Evolutionary conservation across 208 protist genomes (phyloP), one percentile per base, ranked within the genome.

Genomic region (Wallacemonas sp.): DNA sequence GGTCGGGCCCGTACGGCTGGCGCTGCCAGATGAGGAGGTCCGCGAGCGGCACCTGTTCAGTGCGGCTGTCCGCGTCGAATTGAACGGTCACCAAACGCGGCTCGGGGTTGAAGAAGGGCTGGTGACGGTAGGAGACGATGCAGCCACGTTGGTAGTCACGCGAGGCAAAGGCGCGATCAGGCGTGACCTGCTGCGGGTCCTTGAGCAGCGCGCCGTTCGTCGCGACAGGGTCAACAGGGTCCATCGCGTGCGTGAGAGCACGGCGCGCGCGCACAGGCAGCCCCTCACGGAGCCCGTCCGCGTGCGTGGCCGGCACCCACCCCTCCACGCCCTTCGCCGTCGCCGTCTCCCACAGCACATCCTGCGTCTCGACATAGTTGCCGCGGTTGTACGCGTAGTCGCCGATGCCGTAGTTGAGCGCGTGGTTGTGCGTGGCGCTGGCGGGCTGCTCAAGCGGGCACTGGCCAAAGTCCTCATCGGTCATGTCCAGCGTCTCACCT

Each of bases 291-390:
- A 96, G 76, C 17, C 81, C 88, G 54, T 96, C 91, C 27, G 83
- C 87, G 63, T 91, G 86, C 43, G 88, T 94, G 17, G 91, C 91
- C 14, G 83, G 87, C n/a, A 83, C 88, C 88, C 91, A 96, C 11
- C 91, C 91, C 65, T 96, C 91, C 61, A 74, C 70, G 26, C 75
- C 74, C 21, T 48, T 43, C 23, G 87, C 81, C 29, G 87, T 93
- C 55, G 76, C 82, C 64, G 76, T 58, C 74, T 96, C 91, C 87
- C 88, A 96, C 14, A 96, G 76, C 1, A 65, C 61, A 56, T 96
- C 91, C 66, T 96, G 91, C 24, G 91, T 95, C 70, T 96, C 91
- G 9, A 92, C 61, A 63, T 96, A 96, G 68, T 94, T 96, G 48
- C 83, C 85, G 19, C 88, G 81, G 70, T 96, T 96, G 79, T 94